Conservation (phyloP, 2,329 filamentous ascomycete genomes). For the Neopestalotiopsis sp. region DNA sequence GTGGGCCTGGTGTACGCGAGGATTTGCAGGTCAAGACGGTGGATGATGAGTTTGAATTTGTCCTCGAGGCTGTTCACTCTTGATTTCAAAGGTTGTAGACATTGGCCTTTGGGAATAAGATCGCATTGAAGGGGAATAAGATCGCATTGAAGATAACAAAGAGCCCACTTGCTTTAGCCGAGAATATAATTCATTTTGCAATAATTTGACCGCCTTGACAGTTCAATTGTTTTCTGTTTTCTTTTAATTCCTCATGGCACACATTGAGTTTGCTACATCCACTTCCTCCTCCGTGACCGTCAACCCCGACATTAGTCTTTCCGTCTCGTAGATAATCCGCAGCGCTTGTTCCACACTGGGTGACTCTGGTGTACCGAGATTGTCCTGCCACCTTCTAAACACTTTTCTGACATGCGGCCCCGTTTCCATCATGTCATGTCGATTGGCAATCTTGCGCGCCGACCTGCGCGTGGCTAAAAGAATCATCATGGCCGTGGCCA, state of each 20-base stretch:
- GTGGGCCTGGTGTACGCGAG: conserved; percentile 52
- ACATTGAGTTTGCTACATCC: conserved; percentile 19
- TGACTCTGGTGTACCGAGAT: conserved; percentile 43
- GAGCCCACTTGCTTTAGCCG: background rate
- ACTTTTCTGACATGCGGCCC: conserved; percentile 46
- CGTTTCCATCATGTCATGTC: conserved; percentile 41
- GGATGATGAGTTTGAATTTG: conserved; percentile 47
- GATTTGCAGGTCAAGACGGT: conserved; percentile 48
- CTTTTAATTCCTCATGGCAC: conserved; percentile 16
- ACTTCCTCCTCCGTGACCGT: conserved; percentile 19
- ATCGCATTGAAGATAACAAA: background rate
- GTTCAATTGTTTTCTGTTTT: background rate
- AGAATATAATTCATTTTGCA: background rate
- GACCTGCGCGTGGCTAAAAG: conserved; percentile 50
- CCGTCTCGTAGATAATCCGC: conserved; percentile 49
- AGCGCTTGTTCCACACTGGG: conserved; percentile 54
- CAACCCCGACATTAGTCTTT: conserved; percentile 41
- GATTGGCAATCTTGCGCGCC: conserved; percentile 40
- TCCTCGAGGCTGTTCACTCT: conserved; percentile 35
- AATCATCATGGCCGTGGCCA: conserved; percentile 55
- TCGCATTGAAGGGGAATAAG: background rate
- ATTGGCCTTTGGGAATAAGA: background rate
- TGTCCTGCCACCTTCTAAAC: conserved; percentile 47
- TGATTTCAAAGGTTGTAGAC: background rate
- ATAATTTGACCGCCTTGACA: background rate